Conservation (phyloP, 257 asterid species). For the Phtheirospermum japonicum region DNA sequence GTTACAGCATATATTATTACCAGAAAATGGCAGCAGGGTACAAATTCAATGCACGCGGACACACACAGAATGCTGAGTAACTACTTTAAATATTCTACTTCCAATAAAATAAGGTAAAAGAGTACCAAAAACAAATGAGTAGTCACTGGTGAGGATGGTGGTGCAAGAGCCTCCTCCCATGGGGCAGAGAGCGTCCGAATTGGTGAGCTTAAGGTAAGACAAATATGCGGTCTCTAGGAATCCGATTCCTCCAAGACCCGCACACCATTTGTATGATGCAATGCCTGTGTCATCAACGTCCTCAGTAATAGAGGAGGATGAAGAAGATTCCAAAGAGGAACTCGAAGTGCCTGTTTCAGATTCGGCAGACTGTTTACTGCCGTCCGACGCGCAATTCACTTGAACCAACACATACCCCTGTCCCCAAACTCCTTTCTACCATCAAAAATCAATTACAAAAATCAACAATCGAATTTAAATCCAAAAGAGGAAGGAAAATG, state of each 20-base stretch:
- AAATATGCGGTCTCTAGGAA: constrained; percentile 83
- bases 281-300: constrained; percentile 29
- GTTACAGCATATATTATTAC: neutral
- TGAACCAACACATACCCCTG: constrained; percentile 42
- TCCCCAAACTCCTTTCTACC: constrained; percentile 39
- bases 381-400: constrained; percentile 58
- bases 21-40: neutral
- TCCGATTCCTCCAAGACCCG: constrained; percentile 79
- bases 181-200: constrained; percentile 85
- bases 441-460: constrained; percentile 17
- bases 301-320: constrained; percentile 30
- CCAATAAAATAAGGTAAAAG: constrained; percentile 13
- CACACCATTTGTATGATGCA: constrained; percentile 63
- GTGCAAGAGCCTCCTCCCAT: constrained; percentile 64
- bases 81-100: neutral
- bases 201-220: constrained; percentile 69
- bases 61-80: neutral
- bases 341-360: constrained; percentile 33
- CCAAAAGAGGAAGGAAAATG: neutral
- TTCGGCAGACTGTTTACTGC: constrained; percentile 40
- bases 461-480: constrained; percentile 19
- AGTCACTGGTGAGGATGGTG: constrained; percentile 69
- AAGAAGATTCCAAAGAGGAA: constrained; percentile 27
- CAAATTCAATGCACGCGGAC: neutral
- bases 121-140: constrained; percentile 73